phyloP scores from a whole-genome alignment of 768 basidiomycete species.

The Boletellus sp. region DNA sequence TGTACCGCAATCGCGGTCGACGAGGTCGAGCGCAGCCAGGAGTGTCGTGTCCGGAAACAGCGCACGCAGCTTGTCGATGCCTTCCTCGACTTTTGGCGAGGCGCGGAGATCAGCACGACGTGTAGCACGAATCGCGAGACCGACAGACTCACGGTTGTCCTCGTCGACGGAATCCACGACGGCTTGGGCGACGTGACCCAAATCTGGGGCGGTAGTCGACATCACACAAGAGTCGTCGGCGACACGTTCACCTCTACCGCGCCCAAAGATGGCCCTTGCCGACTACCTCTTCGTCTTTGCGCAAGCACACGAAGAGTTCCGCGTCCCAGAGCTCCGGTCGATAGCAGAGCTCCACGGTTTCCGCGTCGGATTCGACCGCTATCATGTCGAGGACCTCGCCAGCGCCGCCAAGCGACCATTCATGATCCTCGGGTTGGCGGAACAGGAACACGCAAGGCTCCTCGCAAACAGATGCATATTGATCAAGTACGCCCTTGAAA shows the following conservation, averaged over 20 bases:
- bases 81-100: slow-evolving; percentile 43
- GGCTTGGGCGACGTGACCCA: slow-evolving; percentile 28
- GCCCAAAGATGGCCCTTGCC: slow-evolving; percentile 14
- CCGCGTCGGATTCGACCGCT: slow-evolving; percentile 41
- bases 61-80: slow-evolving; percentile 50
- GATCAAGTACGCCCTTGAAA: slow-evolving; percentile 64
- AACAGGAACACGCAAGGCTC: slow-evolving; percentile 69
- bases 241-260: neutral
- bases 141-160: slow-evolving; percentile 28
- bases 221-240: slow-evolving; percentile 7
- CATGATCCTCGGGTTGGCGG: slow-evolving; percentile 64
- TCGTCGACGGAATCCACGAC: slow-evolving; percentile 33
- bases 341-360: slow-evolving; percentile 74
- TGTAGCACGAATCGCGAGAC: neutral
- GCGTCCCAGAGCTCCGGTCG: slow-evolving; percentile 79
- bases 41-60: slow-evolving; percentile 63
- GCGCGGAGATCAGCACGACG: neutral
- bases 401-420: slow-evolving; percentile 54
- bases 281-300: slow-evolving; percentile 73
- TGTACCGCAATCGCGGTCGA: slow-evolving; percentile 67
- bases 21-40: slow-evolving; percentile 70
- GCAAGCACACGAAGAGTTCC: slow-evolving; percentile 76
- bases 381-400: slow-evolving; percentile 47
- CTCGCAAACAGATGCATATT: slow-evolving; percentile 77
- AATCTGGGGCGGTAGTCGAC: slow-evolving; percentile 15